phyloP scores from a whole-genome alignment of 768 basidiomycete species.

The Rhodotorula diobovata region DNA sequence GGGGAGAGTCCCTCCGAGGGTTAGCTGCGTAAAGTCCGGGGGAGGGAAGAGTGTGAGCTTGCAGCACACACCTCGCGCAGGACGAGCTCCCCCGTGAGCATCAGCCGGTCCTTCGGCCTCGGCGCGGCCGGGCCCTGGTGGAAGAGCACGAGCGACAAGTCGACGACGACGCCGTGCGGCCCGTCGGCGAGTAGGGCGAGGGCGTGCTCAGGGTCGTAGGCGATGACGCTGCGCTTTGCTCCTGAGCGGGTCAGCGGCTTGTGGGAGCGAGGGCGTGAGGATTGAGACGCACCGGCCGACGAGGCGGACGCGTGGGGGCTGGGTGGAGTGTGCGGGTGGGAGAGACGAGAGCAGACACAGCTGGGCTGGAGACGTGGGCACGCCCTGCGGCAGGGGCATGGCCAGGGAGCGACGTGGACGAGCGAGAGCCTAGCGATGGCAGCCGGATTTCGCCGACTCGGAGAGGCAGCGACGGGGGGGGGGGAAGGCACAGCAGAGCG shows the following conservation, averaged over 20 bases:
- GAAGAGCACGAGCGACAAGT: not conserved
- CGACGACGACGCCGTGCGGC: not conserved
- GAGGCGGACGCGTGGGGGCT: not conserved
- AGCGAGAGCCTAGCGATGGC: not conserved
- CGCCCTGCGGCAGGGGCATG: not conserved
- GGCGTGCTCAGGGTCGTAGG: not conserved
- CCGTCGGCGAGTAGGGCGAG: slow-evolving; percentile 2
- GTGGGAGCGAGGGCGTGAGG: not conserved
- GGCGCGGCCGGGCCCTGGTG: not conserved
- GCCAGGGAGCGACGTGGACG: too few relatives aligned
- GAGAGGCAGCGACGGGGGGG: too few relatives aligned
- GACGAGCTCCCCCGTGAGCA: not conserved
- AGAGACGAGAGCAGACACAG: not conserved
- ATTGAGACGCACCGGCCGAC: slow-evolving; percentile 16
- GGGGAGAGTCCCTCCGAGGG: too few relatives aligned
- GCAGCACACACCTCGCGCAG: not conserved
- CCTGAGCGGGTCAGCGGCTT: not conserved
- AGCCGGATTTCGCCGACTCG: too few relatives aligned
- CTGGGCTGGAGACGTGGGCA: not conserved
- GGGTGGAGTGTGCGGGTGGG: not conserved
- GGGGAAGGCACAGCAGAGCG: too few relatives aligned
- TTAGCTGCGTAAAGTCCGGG: not conserved
- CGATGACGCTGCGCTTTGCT: not conserved
- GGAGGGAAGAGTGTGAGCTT: not conserved
- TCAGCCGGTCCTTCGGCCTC: not conserved